phyloP scores from a whole-genome alignment of 805 yeast genomes.

The Candida manassasensis region DNA sequence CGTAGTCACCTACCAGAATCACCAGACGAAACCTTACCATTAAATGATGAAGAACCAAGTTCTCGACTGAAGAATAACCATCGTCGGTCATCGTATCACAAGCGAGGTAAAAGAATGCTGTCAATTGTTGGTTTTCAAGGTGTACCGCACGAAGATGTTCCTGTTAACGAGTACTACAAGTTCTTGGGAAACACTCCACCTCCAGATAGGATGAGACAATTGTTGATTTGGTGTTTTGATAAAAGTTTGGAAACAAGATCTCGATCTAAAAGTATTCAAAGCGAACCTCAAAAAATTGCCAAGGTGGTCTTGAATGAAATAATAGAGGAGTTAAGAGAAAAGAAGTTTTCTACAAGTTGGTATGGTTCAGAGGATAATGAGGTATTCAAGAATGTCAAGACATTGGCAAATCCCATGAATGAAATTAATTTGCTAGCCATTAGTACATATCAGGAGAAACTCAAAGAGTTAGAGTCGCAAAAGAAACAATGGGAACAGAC shows the following conservation, averaged over 20 bases:
- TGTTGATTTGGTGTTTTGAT: constrained; percentile 64
- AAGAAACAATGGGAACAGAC: constrained; percentile 43
- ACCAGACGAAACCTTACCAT: constrained; percentile 4
- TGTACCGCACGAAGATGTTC: constrained; percentile 60
- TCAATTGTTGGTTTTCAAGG: constrained; percentile 68
- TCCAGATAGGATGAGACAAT: constrained; percentile 67
- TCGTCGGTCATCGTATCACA: constrained; percentile 49
- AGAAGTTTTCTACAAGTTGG: constrained; percentile 66
- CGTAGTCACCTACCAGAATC: background rate
- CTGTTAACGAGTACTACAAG: constrained; percentile 51
- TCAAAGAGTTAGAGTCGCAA: constrained; percentile 42
- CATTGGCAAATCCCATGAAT: constrained; percentile 60
- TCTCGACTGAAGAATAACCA: constrained; percentile 18
- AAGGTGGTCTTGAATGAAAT: constrained; percentile 62
- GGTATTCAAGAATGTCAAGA: constrained; percentile 22
- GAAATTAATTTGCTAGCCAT: constrained; percentile 45
- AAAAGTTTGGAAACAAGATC: constrained; percentile 37
- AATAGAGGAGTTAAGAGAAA: constrained; percentile 53
- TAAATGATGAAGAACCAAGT: constrained; percentile 11
- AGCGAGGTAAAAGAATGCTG: constrained; percentile 68
- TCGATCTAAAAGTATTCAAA: constrained; percentile 14
- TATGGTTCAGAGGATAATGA: constrained; percentile 37
- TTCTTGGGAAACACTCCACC: constrained; percentile 63
- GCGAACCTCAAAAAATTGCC: constrained; percentile 42
- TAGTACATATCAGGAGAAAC: constrained; percentile 40